Evolutionary conservation across 768 basidiomycete genomes (phyloP).

Genomic region (Polyporus arcularius): DNA sequence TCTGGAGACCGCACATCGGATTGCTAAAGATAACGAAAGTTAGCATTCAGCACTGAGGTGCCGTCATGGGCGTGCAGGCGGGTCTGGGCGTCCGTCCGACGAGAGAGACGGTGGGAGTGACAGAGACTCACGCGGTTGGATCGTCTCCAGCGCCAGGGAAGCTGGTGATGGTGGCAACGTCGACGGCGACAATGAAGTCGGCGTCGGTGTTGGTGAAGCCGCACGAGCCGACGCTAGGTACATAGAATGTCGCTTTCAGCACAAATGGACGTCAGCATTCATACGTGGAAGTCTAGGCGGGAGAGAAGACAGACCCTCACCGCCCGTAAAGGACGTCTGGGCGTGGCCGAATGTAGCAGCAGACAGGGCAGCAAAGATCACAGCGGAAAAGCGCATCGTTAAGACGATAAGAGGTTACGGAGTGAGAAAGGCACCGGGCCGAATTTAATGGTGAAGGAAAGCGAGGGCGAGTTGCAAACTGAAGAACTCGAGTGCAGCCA

Average conservation of each 20-base stretch:
- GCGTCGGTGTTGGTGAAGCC: slow-evolving; percentile 34
- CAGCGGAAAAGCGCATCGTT: slow-evolving; percentile 16
- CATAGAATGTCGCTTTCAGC: slow-evolving; percentile 33
- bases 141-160: slow-evolving; percentile 29
- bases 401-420: background rate
- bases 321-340: slow-evolving; percentile 1
- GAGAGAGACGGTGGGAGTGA: no score
- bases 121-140: slow-evolving; percentile 10
- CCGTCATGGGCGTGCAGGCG: no score
- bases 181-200: slow-evolving; percentile 39
- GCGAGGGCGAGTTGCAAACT: slow-evolving; percentile 22
- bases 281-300: background rate
- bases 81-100: no score
- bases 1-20: slow-evolving; percentile 33
- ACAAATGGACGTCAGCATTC: background rate
- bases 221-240: slow-evolving; percentile 42
- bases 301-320: slow-evolving; percentile 10
- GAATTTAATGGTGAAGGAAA: slow-evolving; percentile 5
- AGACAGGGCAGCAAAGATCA: slow-evolving; percentile 6
- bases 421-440: background rate
- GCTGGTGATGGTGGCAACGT: slow-evolving; percentile 33
- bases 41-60: no score
- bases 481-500: slow-evolving; percentile 1
- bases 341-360: slow-evolving; percentile 4
- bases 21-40: slow-evolving; percentile 24